These are phyloP conservation scores for Botrytis porri DNA, from an alignment of 2,329 filamentous ascomycete species.

Conservation along the genomic window DNA sequence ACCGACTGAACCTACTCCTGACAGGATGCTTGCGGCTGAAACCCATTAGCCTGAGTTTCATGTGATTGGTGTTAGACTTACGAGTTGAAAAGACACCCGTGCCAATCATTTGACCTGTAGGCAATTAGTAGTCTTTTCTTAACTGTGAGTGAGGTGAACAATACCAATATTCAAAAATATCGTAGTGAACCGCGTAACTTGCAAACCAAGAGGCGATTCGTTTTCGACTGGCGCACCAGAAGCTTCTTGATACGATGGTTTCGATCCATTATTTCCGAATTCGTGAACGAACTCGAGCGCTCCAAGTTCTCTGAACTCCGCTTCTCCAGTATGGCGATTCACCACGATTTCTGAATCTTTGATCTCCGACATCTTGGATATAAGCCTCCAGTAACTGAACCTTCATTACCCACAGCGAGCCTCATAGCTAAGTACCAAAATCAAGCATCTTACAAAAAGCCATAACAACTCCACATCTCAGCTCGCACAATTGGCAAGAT, in stretches of 20 bases:
- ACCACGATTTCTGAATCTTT: background rate
- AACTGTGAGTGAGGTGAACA: too few relatives aligned
- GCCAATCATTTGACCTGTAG: slow-evolving; percentile 4
- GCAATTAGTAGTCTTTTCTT: background rate
- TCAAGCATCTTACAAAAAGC: background rate
- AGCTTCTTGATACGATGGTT: slow-evolving; percentile 51
- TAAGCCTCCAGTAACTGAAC: background rate
- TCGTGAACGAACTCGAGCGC: slow-evolving; percentile 27
- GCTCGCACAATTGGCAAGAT: background rate
- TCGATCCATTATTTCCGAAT: slow-evolving; percentile 46
- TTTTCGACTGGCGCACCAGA: slow-evolving; percentile 59
- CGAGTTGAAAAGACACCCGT: slow-evolving; percentile 61
- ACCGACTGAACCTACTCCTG: slow-evolving; percentile 59
- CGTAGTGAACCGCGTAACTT: slow-evolving; percentile 54
- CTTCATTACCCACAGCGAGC: background rate
- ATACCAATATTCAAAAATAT: slow-evolving; percentile 57
- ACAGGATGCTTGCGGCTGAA: slow-evolving; percentile 56
- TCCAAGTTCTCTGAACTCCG: slow-evolving; percentile 9
- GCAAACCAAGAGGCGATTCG: slow-evolving; percentile 57
- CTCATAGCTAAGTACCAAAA: background rate
- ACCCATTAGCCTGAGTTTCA: slow-evolving; percentile 23
- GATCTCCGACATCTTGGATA: background rate
- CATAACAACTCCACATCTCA: background rate
- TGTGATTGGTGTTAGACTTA: slow-evolving; percentile 33
- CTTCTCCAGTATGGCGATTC: background rate